These are phyloP conservation scores for Tetracladium maxilliforme DNA, from an alignment of 2,329 filamentous ascomycete species.

Conservation along the genomic window DNA sequence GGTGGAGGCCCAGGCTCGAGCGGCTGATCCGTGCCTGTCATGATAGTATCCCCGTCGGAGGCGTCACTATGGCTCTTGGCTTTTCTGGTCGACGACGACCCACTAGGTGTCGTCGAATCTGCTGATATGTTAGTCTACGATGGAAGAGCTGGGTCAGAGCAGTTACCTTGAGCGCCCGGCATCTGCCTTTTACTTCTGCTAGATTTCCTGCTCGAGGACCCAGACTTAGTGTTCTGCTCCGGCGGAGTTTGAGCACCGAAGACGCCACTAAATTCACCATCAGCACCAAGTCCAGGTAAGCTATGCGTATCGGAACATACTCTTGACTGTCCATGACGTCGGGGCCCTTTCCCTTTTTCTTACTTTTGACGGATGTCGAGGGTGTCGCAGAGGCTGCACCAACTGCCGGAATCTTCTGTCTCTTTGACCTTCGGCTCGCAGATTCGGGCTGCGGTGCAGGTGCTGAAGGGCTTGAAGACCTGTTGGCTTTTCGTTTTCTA, in stretches of 20 bases:
- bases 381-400: conserved; percentile 20
- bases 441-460: conserved; percentile 15
- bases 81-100: conserved; percentile 44
- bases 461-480: conserved; percentile 29
- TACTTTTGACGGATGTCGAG: conserved; percentile 32
- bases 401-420: conserved; percentile 18
- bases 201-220: conserved; percentile 58
- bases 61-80: conserved; percentile 58
- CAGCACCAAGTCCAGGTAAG: conserved; percentile 3
- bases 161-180: conserved; percentile 26
- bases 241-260: conserved; percentile 44
- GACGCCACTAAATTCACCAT: conserved; percentile 27
- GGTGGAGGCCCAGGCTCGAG: no score
- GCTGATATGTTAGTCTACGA: background rate
- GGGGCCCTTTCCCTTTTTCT: conserved; percentile 44
- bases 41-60: conserved; percentile 20
- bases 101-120: conserved; percentile 27
- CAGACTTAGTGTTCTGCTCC: conserved; percentile 35
- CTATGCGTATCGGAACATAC: conserved; percentile 27
- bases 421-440: conserved; percentile 44
- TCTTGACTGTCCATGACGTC: conserved; percentile 60
- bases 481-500: conserved; percentile 64
- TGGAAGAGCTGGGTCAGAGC: background rate
- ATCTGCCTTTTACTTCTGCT: conserved; percentile 53
- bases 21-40: conserved; percentile 9